A percentile compares a stretch with the other conserved stretches of the same genome.
Evolutionary conservation across 208 protist genomes (phyloP).

Genomic region (Crithidia thermophila): DNA sequence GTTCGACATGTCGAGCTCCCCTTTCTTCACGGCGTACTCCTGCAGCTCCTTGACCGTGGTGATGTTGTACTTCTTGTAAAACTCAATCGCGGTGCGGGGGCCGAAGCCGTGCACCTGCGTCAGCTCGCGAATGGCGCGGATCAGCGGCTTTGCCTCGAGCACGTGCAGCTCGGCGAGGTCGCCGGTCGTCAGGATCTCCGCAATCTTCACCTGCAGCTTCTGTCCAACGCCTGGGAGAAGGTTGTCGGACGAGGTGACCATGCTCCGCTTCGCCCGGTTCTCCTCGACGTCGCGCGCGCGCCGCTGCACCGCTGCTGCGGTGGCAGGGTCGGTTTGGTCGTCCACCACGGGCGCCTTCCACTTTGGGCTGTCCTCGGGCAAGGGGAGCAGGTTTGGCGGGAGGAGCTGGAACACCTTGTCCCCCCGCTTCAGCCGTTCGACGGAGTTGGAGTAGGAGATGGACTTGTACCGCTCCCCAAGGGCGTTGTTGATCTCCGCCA

Average conservation of each 20-base stretch:
- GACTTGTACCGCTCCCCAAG: constrained; percentile 84
- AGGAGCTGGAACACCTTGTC: constrained; percentile 72
- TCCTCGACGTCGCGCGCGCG: constrained; percentile 32
- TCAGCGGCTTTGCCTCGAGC: constrained; percentile 72
- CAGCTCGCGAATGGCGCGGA: constrained; percentile 77
- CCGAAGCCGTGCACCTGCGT: constrained; percentile 88
- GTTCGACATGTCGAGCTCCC: constrained; percentile 37
- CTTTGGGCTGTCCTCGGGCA: constrained; percentile 47
- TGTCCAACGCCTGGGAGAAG: constrained; percentile 57
- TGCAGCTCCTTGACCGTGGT: constrained; percentile 69
- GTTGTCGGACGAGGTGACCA: constrained; percentile 33
- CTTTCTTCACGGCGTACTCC: constrained; percentile 42
- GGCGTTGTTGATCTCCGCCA: constrained; percentile 79
- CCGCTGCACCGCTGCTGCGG: constrained; percentile 3
- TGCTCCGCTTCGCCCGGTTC: constrained; percentile 44
- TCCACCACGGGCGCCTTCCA: constrained; percentile 9
- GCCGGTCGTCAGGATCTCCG: constrained; percentile 81
- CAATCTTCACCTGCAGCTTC: constrained; percentile 76
- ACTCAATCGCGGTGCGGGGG: constrained; percentile 76
- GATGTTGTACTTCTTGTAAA: constrained; percentile 75
- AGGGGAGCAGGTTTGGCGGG: constrained; percentile 67
- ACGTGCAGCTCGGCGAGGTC: constrained; percentile 70
- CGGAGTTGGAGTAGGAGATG: constrained; percentile 57
- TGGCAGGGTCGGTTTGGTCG: neutral
- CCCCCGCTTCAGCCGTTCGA: constrained; percentile 62